phyloP scores from a whole-genome alignment of 176 grass and related monocot genomes.

The Eragrostis nindensis region DNA sequence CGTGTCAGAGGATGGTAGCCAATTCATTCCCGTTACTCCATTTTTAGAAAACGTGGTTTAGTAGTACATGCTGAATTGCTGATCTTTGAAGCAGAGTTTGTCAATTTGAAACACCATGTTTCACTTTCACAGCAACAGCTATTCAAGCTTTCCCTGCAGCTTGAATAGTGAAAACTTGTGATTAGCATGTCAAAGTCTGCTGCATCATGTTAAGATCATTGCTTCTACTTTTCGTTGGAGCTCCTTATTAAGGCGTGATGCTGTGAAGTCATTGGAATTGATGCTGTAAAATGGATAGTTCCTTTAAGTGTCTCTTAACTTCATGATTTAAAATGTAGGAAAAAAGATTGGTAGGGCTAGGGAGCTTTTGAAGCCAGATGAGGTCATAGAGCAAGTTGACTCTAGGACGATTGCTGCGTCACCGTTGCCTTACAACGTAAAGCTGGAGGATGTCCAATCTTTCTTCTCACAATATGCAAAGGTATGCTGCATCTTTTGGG shows the following conservation, averaged over 20 bases:
- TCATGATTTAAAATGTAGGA: slow-evolving; percentile 45
- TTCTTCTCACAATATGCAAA: slow-evolving; percentile 67
- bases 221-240: neutral
- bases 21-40: neutral
- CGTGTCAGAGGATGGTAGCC: slow-evolving; percentile 67
- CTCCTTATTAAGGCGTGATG: neutral
- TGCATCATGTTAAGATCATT: neutral
- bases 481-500: slow-evolving; percentile 42
- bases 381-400: slow-evolving; percentile 64
- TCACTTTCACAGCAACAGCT: neutral
- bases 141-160: too few species aligned
- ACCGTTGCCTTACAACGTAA: slow-evolving; percentile 76
- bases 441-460: slow-evolving; percentile 67
- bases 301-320: neutral
- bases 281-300: neutral
- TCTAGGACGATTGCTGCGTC: slow-evolving; percentile 64
- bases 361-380: slow-evolving; percentile 57
- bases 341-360: slow-evolving; percentile 60
- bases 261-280: neutral
- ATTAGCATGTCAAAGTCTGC: neutral
- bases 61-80: neutral
- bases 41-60: neutral
- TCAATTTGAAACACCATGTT: neutral
- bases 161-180: neutral
- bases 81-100: neutral